phyloP scores from a whole-genome alignment of 768 basidiomycete species.

The Nidula microcarpa region DNA sequence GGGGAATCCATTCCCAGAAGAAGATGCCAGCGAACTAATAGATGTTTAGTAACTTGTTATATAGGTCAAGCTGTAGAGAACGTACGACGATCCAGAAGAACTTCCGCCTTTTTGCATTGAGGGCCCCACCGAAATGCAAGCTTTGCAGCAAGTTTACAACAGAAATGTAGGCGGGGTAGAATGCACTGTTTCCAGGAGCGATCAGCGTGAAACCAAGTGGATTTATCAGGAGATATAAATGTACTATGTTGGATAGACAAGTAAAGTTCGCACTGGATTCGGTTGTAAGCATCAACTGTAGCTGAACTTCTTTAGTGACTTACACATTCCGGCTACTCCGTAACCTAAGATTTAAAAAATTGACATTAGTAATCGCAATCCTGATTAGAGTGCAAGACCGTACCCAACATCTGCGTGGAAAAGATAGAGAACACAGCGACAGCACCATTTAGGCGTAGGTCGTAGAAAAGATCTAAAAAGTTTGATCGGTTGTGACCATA shows the following conservation, averaged over 20 bases:
- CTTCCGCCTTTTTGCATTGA: constrained; percentile 46
- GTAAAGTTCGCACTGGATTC: constrained; percentile 36
- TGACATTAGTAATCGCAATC: neutral
- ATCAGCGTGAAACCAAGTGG: too few relatives aligned
- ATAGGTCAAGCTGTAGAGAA: neutral
- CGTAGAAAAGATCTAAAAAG: constrained; percentile 48
- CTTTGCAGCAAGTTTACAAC: constrained; percentile 50
- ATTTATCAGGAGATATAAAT: constrained; percentile 5
- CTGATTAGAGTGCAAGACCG: neutral
- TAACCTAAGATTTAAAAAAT: constrained; percentile 8
- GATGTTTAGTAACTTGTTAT: neutral
- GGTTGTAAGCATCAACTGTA: neutral
- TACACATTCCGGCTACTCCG: constrained; percentile 15
- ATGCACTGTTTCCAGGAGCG: constrained; percentile 25
- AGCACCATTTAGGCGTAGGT: constrained; percentile 42
- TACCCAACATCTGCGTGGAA: constrained; percentile 40
- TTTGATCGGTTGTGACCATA: neutral
- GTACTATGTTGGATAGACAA: constrained; percentile 52
- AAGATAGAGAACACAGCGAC: constrained; percentile 56
- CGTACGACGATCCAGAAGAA: constrained; percentile 55
- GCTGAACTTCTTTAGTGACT: constrained; percentile 1
- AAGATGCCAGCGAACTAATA: constrained; percentile 18
- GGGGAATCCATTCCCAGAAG: constrained; percentile 37
- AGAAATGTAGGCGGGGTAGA: constrained; percentile 51
- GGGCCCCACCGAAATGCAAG: constrained; percentile 45